Base-by-base conservation (phyloP, 2,329 filamentous ascomycete genomes). In the Apiospora kogelbergensis region DNA sequence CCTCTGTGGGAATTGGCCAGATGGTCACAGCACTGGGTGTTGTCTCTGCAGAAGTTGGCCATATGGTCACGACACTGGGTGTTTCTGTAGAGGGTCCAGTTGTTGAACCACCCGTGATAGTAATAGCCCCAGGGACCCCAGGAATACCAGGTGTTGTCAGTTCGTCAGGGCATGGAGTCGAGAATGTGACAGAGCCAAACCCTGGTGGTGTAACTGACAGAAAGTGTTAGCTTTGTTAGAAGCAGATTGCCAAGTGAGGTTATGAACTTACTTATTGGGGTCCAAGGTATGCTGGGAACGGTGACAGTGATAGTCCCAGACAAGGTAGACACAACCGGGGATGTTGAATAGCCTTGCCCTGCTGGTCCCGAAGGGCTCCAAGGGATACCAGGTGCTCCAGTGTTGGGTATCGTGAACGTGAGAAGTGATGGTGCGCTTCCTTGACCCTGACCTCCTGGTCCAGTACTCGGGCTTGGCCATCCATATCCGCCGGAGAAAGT, bases 341-440 rank as follows among this genome's bases (percentile, higher is more conserved):
- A 67, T 13, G 69, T 69, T n/a, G n/a, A n/a, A n/a, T n/a, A n/a
- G n/a, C n/a, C n/a, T n/a, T n/a, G n/a, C n/a, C n/a, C n/a, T n/a
- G n/a, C n/a, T n/a, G n/a, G n/a, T n/a, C n/a, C n/a, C n/a, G n/a
- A n/a, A n/a, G n/a, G n/a, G n/a, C n/a, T n/a, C n/a, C 15, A 63
- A 53, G 67, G 46, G 46, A 30, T 9, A 53, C 66, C 26, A 68
- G 68, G 68, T 30, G 69, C 70, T 20, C 65, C 72, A 13, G 37
- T 26, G 42, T 45, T 65, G 13, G 71, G 70, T 17, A 48, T 64
- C 63, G 72, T 72, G 24, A 73, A 45, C 17, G 72, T 74, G 66
- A 73, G 67, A 20, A 68, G 73, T 22, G 69, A 57, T 26, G 69
- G 20, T 20, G 17, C 17, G 33, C 40, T 46, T 22, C 65, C 44